Percentiles rank a stretch among this genome's conserved stretches.
Conservation (phyloP, 164 flowering plant species). For the Stephania yunnanensis region DNA sequence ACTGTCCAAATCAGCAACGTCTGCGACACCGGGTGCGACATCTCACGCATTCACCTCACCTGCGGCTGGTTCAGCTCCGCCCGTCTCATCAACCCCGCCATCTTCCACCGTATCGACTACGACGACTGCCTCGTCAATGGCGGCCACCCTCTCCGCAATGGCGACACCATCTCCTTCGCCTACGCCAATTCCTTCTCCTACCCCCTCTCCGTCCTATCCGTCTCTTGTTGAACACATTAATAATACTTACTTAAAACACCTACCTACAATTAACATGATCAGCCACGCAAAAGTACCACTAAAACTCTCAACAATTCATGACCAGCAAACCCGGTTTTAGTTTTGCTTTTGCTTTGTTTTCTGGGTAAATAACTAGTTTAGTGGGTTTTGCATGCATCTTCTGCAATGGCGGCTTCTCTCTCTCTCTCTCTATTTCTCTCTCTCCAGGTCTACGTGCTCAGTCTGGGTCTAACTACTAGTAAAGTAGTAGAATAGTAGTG, state of each 20-base stretch:
- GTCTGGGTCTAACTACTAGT: neutral
- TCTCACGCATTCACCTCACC: constrained; percentile 52
- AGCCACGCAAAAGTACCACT: constrained; percentile 14
- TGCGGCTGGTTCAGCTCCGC: constrained; percentile 95
- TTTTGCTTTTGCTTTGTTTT: constrained; percentile 16
- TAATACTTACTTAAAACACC: neutral
- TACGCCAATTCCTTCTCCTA: constrained; percentile 68
- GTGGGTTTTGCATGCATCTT: no score
- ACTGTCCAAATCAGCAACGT: constrained; percentile 65
- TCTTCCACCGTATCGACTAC: constrained; percentile 59
- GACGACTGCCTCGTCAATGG: constrained; percentile 77
- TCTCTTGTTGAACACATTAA: constrained; percentile 27
- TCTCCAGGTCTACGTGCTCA: no score
- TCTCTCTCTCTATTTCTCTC: neutral
- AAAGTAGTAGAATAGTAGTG: neutral
- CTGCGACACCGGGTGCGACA: constrained; percentile 55
- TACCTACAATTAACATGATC: no score
- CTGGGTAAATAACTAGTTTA: neutral
- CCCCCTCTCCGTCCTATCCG: constrained; percentile 52
- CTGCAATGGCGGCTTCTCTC: neutral
- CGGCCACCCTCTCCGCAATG: constrained; percentile 40
- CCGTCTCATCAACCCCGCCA: constrained; percentile 47
- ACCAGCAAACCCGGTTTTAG: neutral
- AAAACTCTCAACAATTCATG: neutral
- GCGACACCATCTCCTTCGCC: constrained; percentile 48